These are phyloP conservation scores for Fusarium acutatum DNA, from an alignment of 2,329 filamentous ascomycete genomes.

Conservation along the genomic window DNA sequence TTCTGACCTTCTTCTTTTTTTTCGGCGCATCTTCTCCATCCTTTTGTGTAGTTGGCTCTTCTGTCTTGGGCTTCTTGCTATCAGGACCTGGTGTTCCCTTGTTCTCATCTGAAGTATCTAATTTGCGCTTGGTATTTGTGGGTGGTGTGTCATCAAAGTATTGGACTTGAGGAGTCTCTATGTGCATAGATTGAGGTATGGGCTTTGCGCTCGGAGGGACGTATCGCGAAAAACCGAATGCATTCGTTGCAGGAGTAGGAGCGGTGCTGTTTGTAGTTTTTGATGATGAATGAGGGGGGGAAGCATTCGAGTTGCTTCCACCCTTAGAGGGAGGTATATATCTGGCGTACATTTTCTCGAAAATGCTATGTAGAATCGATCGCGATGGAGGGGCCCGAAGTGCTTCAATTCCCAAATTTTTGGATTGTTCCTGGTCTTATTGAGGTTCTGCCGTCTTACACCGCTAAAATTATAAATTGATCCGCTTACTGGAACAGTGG, in stretches of 20 bases:
- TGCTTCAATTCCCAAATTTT: slow-evolving; percentile 45
- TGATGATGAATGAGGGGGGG: not conserved
- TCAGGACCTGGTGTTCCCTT: slow-evolving; percentile 42
- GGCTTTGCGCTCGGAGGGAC: slow-evolving; percentile 46
- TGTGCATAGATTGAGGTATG: slow-evolving; percentile 1
- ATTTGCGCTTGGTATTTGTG: slow-evolving; percentile 48
- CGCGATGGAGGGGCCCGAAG: slow-evolving; percentile 23
- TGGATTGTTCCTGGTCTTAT: slow-evolving; percentile 46
- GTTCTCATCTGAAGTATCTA: slow-evolving; percentile 44
- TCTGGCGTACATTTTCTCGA: slow-evolving; percentile 52
- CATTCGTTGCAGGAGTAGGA: slow-evolving; percentile 16
- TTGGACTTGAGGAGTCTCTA: slow-evolving; percentile 26
- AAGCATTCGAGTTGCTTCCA: not conserved
- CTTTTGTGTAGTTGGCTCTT: slow-evolving; percentile 10
- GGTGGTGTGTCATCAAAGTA: slow-evolving; percentile 44
- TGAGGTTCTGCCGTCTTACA: slow-evolving; percentile 48
- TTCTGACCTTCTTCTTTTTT: slow-evolving; percentile 40
- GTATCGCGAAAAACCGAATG: slow-evolving; percentile 53
- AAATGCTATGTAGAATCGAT: slow-evolving; percentile 6
- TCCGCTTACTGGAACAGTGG: not conserved
- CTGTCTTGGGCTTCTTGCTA: slow-evolving; percentile 48
- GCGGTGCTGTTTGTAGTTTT: not conserved
- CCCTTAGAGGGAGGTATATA: slow-evolving; percentile 51
- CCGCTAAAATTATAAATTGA: slow-evolving; percentile 47
- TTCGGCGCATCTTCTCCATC: slow-evolving; percentile 23